These are phyloP conservation scores for Turnera subulata DNA, from an alignment of 345 rosid genomes.

Conservation along the genomic window DNA sequence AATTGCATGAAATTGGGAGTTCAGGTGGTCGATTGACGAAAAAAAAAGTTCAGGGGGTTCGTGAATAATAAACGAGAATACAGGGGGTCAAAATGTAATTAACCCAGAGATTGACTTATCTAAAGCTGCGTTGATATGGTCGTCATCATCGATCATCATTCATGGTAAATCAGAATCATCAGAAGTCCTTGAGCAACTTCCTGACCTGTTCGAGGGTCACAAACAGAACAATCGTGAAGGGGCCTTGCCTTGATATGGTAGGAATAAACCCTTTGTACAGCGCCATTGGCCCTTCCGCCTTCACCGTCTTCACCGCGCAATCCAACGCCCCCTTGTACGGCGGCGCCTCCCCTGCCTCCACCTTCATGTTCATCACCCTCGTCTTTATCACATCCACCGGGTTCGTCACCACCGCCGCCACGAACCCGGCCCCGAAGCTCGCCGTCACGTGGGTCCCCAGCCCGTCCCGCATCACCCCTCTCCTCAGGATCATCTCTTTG, in stretches of 20 bases:
- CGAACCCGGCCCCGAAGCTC: conserved; percentile 82
- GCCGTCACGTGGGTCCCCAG: conserved; percentile 72
- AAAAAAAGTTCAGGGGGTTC: too few species aligned
- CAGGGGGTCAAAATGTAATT: too few species aligned
- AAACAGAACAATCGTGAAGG: conserved; percentile 79
- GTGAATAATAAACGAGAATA: too few species aligned
- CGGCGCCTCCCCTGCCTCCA: conserved; percentile 50
- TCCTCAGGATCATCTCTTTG: conserved; percentile 60
- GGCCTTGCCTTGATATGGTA: conserved; percentile 78
- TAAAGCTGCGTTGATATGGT: too few species aligned
- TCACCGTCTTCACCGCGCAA: conserved; percentile 72
- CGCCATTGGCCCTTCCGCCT: conserved; percentile 73
- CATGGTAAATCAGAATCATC: too few species aligned
- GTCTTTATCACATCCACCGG: conserved; percentile 94
- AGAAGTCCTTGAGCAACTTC: conserved; percentile 61
- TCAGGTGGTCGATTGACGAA: too few species aligned
- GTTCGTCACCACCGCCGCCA: conserved; percentile 68
- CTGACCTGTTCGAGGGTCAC: conserved; percentile 80
- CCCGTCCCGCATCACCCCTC: conserved; percentile 55
- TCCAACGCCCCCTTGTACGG: conserved; percentile 73
- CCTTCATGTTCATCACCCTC: conserved; percentile 86
- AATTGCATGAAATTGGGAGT: too few species aligned
- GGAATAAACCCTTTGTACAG: conserved; percentile 83
- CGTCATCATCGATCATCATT: too few species aligned
- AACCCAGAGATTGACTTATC: too few species aligned